phyloP scores from a whole-genome alignment of 2,329 filamentous ascomycete species.

The Zarea fungicola region DNA sequence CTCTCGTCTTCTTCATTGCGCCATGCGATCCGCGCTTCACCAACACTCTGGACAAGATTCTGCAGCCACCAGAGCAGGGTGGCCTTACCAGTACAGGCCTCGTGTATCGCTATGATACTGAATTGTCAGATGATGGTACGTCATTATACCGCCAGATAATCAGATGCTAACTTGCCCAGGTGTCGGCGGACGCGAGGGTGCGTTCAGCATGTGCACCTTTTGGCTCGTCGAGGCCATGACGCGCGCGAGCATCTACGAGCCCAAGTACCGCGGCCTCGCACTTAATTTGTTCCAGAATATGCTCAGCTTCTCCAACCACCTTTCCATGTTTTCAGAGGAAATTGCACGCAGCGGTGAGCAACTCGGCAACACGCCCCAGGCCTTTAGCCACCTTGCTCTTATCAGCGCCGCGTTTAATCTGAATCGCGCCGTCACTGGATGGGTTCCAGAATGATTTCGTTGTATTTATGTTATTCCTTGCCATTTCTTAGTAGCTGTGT shows the following conservation, averaged over 20 bases:
- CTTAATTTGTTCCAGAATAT: slow-evolving; percentile 74
- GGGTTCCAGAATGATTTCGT: too few species aligned
- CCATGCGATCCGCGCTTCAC: slow-evolving; percentile 73
- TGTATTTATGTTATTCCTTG: too few species aligned
- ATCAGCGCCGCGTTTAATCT: slow-evolving; percentile 75
- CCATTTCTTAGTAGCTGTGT: too few species aligned
- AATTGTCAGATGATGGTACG: slow-evolving; percentile 63
- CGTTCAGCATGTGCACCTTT: slow-evolving; percentile 78
- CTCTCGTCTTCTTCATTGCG: slow-evolving; percentile 73
- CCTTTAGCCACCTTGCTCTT: slow-evolving; percentile 70
- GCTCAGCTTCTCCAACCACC: slow-evolving; percentile 69
- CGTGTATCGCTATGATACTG: slow-evolving; percentile 69
- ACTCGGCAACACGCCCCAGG: slow-evolving; percentile 73
- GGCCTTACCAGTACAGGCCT: slow-evolving; percentile 70
- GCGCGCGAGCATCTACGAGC: slow-evolving; percentile 59
- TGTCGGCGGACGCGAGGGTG: slow-evolving; percentile 68
- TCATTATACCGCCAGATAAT: neutral
- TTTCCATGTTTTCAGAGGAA: slow-evolving; percentile 75
- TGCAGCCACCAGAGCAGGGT: slow-evolving; percentile 67
- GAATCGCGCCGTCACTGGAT: too few species aligned
- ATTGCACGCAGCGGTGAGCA: slow-evolving; percentile 71
- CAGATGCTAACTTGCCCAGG: slow-evolving; percentile 36
- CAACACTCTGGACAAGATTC: slow-evolving; percentile 65
- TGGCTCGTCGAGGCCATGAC: slow-evolving; percentile 78
- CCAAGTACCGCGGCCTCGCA: slow-evolving; percentile 56